Conservation (phyloP, 129 eudicot species). For the sunflower (Helianthus annuus) region DNA sequence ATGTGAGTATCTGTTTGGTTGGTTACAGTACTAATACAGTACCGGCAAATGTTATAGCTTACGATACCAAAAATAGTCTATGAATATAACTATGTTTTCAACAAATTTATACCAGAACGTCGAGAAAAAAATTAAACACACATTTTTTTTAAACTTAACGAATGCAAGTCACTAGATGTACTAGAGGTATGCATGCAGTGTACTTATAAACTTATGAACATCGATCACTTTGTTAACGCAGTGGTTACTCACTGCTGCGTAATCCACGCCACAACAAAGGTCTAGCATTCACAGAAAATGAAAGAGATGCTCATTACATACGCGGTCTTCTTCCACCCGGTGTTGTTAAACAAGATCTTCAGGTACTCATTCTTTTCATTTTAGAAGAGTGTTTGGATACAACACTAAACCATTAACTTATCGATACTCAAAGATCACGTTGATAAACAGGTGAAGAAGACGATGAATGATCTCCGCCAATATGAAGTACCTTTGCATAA, state of each 20-base stretch:
- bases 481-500: constrained; percentile 78
- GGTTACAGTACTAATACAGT: too few species aligned
- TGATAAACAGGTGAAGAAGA: constrained; percentile 58
- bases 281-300: constrained; percentile 77
- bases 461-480: constrained; percentile 73
- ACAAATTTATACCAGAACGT: too few species aligned
- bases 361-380: constrained; percentile 37
- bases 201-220: too few species aligned
- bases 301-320: constrained; percentile 79
- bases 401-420: not conserved
- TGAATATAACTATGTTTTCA: too few species aligned
- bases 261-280: constrained; percentile 88
- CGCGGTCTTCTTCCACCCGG: constrained; percentile 91
- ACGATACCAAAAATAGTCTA: too few species aligned
- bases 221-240: constrained; percentile 21
- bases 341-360: constrained; percentile 62
- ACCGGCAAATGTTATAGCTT: too few species aligned
- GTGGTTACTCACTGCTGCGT: constrained; percentile 81
- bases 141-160: too few species aligned
- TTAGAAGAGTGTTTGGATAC: not conserved
- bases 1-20: too few species aligned
- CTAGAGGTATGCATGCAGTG: too few species aligned
- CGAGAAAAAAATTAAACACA: too few species aligned
- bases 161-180: not conserved
- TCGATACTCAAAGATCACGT: not conserved